A percentile compares a stretch with the other conserved stretches of the same genome.
Conservation (phyloP, 2,329 filamentous ascomycete species). For the Epichloe glyceriae region DNA sequence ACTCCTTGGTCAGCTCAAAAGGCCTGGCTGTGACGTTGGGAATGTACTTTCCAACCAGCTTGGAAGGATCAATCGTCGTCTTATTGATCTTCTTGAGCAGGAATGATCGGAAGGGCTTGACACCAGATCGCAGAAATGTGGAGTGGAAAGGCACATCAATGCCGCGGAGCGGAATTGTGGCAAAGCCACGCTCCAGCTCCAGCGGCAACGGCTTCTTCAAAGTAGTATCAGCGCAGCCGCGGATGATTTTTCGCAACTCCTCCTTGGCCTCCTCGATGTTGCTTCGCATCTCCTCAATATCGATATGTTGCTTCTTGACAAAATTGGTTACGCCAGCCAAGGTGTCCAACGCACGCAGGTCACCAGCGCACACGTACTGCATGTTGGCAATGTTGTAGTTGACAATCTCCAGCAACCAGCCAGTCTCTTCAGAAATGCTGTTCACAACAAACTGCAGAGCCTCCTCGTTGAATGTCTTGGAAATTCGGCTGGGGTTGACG, state of each 20-base stretch:
- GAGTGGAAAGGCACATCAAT: constrained; percentile 99
- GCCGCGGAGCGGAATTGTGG: constrained; percentile 89
- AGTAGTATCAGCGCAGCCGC: constrained; percentile 74
- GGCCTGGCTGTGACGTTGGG: constrained; percentile 95
- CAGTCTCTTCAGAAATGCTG: constrained; percentile 86
- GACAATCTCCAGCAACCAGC: constrained; percentile 96
- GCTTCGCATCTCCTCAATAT: constrained; percentile 86
- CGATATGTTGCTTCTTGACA: constrained; percentile 91
- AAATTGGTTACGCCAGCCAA: constrained; percentile 80
- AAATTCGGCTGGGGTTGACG: constrained; percentile 95
- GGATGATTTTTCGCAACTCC: constrained; percentile 83
- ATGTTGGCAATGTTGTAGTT: constrained; percentile 79
- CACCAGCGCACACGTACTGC: constrained; percentile 62
- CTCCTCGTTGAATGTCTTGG: constrained; percentile 97
- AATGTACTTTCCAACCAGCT: constrained; percentile 96
- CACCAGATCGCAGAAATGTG: constrained; percentile 92
- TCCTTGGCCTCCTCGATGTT: constrained; percentile 85
- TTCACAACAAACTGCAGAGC: constrained; percentile 93
- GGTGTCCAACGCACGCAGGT: constrained; percentile 58
- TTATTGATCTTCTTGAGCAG: constrained; percentile 99
- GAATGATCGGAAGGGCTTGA: constrained; percentile 98
- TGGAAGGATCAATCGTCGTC: constrained; percentile 93
- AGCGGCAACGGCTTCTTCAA: constrained; percentile 78
- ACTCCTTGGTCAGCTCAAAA: constrained; percentile 93
- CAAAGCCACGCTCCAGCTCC: constrained; percentile 86